Evolutionary conservation across 208 protist species (phyloP), one percentile per base, ranked within the genome.

Genomic region (Trypanosoma rangeli): DNA sequence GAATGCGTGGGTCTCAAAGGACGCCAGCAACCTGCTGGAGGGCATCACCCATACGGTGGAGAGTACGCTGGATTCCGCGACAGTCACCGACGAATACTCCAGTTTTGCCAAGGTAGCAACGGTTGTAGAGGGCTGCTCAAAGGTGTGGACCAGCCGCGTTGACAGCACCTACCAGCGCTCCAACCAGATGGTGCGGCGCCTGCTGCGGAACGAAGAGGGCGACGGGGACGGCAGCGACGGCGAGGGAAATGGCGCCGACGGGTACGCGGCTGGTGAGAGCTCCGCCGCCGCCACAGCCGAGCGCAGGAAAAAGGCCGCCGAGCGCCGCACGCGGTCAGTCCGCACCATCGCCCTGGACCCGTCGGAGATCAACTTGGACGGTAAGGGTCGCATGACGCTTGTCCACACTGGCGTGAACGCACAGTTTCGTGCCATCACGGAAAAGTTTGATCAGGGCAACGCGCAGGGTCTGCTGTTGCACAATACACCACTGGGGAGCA

Each of bases 61-160:
- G 72, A 88, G 73, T 50, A 93, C 87, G 9, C 69, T 97, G 28
- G 85, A 92, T 42, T 37, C 68, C 16, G 79, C 76, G 4, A 79
- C 74, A 26, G 68, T 73, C 7, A 69, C 70, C 20, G 92, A 97
- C 56, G 88, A 94, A 73, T 95, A 94, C 82, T 65, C 84, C 20
- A 88, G 89, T 58, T 97, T 97, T 68, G 81, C 92, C 12, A 97
- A 97, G 80, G 89, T 88, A 13, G 92, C 92, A 31, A 95, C 86
- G 16, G 86, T 97, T n/a, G 92, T 97, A 71, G 89, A 97, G 76
- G 90, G 92, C n/a, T 94, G 92, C 76, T 93, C 89, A 24, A 97
- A 97, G 74, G 90, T 97, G 49, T 97, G 89, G 88, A 94, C 89
- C n/a, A 90, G 83, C 58, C 89, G 92, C 12, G 92, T 97, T 15